Conservation (phyloP, 805 yeast genomes). For the Ogataea siamensis region DNA sequence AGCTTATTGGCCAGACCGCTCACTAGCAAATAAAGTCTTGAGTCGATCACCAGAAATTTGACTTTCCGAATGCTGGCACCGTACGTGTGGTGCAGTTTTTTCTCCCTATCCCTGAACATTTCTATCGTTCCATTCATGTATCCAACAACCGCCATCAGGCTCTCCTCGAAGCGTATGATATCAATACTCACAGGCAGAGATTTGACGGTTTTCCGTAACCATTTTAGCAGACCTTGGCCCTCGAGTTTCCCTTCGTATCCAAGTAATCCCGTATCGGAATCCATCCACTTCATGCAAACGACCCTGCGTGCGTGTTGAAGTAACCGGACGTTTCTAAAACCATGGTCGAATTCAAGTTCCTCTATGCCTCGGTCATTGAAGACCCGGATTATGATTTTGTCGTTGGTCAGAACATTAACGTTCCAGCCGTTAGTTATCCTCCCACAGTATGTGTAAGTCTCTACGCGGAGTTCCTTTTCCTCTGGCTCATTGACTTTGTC, state of each 20-base stretch:
- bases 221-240: constrained; percentile 4
- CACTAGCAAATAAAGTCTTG: constrained; percentile 10
- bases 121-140: constrained; percentile 8
- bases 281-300: constrained; percentile 6
- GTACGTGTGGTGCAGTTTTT: background rate
- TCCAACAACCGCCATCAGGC: constrained; percentile 2
- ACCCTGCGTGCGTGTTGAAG: background rate
- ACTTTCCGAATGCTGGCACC: constrained; percentile 18
- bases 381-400: constrained; percentile 4
- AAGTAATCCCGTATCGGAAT: constrained; percentile 4
- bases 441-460: constrained; percentile 1
- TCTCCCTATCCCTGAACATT: background rate
- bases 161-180: background rate
- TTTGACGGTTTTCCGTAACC: background rate
- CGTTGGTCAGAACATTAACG: constrained; percentile 3
- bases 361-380: constrained; percentile 4
- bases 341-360: constrained; percentile 3
- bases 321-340: background rate
- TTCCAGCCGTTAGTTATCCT: constrained; percentile 7
- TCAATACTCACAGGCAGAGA: background rate
- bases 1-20: constrained; percentile 17
- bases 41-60: constrained; percentile 2
- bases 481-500: background rate
- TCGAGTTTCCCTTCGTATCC: constrained; percentile 2
- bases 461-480: background rate